These are phyloP conservation scores for Rubia occidens DNA, from an alignment of 305 asterid species.

Conservation along the genomic window DNA sequence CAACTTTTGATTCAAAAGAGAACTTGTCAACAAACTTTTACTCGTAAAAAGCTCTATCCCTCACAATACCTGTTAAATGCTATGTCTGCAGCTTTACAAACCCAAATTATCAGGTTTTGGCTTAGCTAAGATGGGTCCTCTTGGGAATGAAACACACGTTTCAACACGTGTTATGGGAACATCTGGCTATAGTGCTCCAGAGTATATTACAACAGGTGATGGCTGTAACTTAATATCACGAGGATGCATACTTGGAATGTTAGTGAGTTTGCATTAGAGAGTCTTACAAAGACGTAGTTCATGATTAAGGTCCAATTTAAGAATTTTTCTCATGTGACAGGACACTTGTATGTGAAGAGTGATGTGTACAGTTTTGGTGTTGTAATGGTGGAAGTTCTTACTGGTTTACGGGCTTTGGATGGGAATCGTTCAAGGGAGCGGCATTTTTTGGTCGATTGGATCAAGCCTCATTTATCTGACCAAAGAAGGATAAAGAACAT, in stretches of 20 bases:
- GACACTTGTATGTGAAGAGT: neutral
- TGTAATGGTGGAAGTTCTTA: constrained; percentile 11
- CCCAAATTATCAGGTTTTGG: constrained; percentile 19
- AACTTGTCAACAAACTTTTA: neutral
- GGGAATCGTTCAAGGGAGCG: neutral
- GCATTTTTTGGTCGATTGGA: neutral
- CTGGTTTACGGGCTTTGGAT: neutral
- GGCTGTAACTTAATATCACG: neutral
- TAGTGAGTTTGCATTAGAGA: neutral
- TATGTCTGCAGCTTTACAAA: constrained; percentile 45
- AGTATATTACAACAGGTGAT: constrained; percentile 5
- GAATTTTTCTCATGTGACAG: neutral
- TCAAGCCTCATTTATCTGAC: neutral
- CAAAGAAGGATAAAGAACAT: neutral
- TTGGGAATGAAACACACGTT: neutral
- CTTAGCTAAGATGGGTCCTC: constrained; percentile 3
- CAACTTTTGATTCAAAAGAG: neutral
- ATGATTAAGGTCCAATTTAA: neutral
- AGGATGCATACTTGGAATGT: neutral
- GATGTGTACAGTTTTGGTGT: constrained; percentile 10
- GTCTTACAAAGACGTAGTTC: neutral
- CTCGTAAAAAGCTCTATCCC: neutral
- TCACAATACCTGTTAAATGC: constrained; percentile 37
- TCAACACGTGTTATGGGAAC: constrained; percentile 5
- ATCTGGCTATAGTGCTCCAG: constrained; percentile 5